These are phyloP conservation scores for Tylopilus subfusipes DNA, from an alignment of 768 basidiomycete genomes.

Conservation along the genomic window DNA sequence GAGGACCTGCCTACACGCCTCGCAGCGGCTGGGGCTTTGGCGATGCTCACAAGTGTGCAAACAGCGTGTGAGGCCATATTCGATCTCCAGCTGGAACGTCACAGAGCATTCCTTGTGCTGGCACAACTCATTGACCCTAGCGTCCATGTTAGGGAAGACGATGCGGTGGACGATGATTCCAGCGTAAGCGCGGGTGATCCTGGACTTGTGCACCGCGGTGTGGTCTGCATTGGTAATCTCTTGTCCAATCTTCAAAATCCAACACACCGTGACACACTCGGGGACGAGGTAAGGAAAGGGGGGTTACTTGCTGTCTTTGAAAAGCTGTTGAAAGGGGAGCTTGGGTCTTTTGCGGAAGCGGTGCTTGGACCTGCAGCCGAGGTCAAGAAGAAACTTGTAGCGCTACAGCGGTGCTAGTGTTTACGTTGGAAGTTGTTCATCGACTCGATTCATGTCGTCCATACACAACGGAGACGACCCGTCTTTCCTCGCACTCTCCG, in stretches of 20 bases:
- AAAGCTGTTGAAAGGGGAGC: conserved; percentile 43
- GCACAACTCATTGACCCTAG: conserved; percentile 65
- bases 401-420: conserved; percentile 6
- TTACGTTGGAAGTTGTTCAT: background rate
- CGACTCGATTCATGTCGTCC: conserved; percentile 6
- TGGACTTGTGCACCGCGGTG: conserved; percentile 74
- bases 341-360: conserved; percentile 33
- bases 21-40: conserved; percentile 90
- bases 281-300: conserved; percentile 47
- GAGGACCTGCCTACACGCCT: conserved; percentile 81
- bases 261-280: conserved; percentile 40
- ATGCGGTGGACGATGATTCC: conserved; percentile 38
- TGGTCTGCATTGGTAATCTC: conserved; percentile 71
- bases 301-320: conserved; percentile 55
- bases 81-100: conserved; percentile 60
- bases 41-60: conserved; percentile 65
- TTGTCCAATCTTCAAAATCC: conserved; percentile 43
- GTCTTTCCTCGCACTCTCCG: conserved; percentile 42
- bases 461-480: conserved; percentile 16
- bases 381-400: conserved; percentile 42
- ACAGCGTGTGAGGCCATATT: conserved; percentile 60
- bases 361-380: conserved; percentile 51
- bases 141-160: conserved; percentile 32
- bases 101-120: conserved; percentile 62
- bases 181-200: conserved; percentile 35